Evolutionary conservation across 2,329 filamentous ascomycete genomes (phyloP).

Genomic region (Zarea fungicola): DNA sequence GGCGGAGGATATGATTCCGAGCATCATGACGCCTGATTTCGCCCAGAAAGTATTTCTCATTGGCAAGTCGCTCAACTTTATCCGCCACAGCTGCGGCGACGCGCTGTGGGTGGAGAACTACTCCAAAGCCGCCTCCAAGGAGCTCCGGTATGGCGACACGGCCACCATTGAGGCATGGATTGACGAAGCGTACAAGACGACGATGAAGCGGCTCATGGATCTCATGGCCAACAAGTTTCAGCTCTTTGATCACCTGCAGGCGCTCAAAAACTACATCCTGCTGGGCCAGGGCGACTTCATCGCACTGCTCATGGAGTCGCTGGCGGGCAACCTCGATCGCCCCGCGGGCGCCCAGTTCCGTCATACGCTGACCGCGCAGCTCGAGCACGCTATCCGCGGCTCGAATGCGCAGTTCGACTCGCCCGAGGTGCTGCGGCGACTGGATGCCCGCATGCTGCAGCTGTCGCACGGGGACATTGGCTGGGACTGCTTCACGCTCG

Average conservation of each 20-base stretch:
- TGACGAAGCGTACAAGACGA: conserved; percentile 94
- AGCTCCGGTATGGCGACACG: conserved; percentile 88
- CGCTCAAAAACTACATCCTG: conserved; percentile 90
- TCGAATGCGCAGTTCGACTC: conserved; percentile 96
- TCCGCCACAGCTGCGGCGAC: conserved; percentile 90
- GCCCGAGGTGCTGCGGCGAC: conserved; percentile 79
- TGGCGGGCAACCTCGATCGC: conserved; percentile 86
- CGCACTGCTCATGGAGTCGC: conserved; percentile 90
- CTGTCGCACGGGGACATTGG: conserved; percentile 94
- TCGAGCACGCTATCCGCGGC: conserved; percentile 94
- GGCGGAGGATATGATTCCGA: conserved; percentile 79
- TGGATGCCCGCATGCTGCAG: conserved; percentile 98
- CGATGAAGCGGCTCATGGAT: conserved; percentile 89
- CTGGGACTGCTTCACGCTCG: conserved; percentile 98
- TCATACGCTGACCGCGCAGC: conserved; percentile 93
- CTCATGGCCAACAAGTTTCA: conserved; percentile 96
- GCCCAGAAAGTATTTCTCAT: conserved; percentile 96
- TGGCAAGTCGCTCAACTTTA: conserved; percentile 96
- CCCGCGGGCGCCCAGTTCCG: conserved; percentile 96
- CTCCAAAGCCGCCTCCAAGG: conserved; percentile 86
- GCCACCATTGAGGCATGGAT: conserved; percentile 88
- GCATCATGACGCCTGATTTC: conserved; percentile 89
- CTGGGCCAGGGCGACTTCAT: conserved; percentile 97
- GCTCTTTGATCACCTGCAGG: conserved; percentile 84
- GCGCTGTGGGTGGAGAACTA: conserved; percentile 94